Conservation (phyloP, 106 monocot genomes). For the Allium sativum region DNA sequence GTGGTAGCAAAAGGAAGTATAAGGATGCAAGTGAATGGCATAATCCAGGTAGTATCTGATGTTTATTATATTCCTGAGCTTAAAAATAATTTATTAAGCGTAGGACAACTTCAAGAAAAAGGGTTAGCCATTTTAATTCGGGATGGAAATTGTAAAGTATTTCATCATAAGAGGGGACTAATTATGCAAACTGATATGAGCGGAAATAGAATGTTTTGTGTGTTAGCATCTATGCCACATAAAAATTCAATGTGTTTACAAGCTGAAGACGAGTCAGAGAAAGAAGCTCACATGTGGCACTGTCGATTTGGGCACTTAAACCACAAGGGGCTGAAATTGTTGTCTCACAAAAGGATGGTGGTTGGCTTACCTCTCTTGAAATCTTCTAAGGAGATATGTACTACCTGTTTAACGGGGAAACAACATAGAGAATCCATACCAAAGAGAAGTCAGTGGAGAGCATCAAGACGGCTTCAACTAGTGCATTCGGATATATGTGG, state of each 20-base stretch:
- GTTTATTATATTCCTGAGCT: slow-evolving; percentile 7
- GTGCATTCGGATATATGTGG: slow-evolving; percentile 7
- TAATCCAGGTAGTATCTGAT: slow-evolving; percentile 1
- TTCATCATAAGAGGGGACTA: not conserved
- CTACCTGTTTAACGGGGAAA: slow-evolving; percentile 2
- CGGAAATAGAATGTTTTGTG: slow-evolving; percentile 5
- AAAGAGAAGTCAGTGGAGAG: not conserved
- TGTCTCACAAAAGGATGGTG: slow-evolving; percentile 6
- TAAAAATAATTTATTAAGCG: slow-evolving; percentile 1
- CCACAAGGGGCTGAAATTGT: not conserved
- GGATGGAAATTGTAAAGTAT: not conserved
- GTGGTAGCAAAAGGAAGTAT: not conserved
- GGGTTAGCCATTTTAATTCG: slow-evolving; percentile 1
- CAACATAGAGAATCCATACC: not conserved
- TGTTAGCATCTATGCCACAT: not conserved
- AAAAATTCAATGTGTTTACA: slow-evolving; percentile 2
- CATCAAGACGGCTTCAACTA: not conserved
- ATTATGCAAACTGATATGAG: slow-evolving; percentile 8
- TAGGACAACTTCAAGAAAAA: slow-evolving; percentile 2
- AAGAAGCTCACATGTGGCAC: slow-evolving; percentile 4
- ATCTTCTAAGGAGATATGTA: not conserved
- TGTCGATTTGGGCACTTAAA: slow-evolving; percentile 5
- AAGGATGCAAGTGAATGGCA: not conserved
- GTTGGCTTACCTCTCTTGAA: slow-evolving; percentile 1
- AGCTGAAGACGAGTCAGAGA: not conserved